Evolutionary conservation across 192 early-diverging fungal species (phyloP).

Genomic region (Entomortierella parvispora): DNA sequence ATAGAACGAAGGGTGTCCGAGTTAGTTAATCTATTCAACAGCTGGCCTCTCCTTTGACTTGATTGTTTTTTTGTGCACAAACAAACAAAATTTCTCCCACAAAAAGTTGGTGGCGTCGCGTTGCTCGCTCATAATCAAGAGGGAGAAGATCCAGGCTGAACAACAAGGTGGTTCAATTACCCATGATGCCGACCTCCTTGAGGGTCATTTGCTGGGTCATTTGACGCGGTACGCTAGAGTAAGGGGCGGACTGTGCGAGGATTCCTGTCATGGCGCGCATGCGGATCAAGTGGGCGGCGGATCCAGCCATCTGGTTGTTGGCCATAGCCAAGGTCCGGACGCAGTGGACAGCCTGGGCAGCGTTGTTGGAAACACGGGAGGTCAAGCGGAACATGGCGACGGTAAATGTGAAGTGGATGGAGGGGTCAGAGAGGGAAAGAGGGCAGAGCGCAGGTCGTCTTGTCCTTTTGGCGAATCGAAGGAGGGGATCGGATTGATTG

Average conservation of each 20-base stretch:
- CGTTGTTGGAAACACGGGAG: slow-evolving; percentile 22
- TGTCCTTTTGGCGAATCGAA: too few relatives aligned
- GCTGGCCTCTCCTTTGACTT: too few relatives aligned
- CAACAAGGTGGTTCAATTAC: slow-evolving; percentile 14
- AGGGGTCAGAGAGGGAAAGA: too few relatives aligned
- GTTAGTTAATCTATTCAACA: too few relatives aligned
- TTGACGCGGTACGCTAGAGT: slow-evolving; percentile 51
- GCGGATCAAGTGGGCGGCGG: slow-evolving; percentile 19
- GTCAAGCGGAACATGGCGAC: slow-evolving; percentile 32
- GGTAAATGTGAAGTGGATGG: background rate
- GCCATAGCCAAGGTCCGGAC: slow-evolving; percentile 27
- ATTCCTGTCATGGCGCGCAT: slow-evolving; percentile 30
- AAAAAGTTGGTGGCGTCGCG: background rate
- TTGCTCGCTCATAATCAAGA: background rate
- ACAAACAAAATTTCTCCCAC: too few relatives aligned
- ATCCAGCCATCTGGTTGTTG: slow-evolving; percentile 17
- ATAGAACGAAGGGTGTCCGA: too few relatives aligned
- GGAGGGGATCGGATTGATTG: too few relatives aligned
- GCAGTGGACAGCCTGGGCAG: slow-evolving; percentile 34
- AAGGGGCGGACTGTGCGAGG: slow-evolving; percentile 30
- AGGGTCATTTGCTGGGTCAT: slow-evolving; percentile 36
- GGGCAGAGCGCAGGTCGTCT: background rate
- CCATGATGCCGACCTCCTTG: slow-evolving; percentile 50
- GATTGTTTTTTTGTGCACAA: too few relatives aligned
- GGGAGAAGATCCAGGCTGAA: background rate